Evolutionary conservation across 2,329 filamentous ascomycete genomes (phyloP).

Genomic region (Sclerotinia nivalis): DNA sequence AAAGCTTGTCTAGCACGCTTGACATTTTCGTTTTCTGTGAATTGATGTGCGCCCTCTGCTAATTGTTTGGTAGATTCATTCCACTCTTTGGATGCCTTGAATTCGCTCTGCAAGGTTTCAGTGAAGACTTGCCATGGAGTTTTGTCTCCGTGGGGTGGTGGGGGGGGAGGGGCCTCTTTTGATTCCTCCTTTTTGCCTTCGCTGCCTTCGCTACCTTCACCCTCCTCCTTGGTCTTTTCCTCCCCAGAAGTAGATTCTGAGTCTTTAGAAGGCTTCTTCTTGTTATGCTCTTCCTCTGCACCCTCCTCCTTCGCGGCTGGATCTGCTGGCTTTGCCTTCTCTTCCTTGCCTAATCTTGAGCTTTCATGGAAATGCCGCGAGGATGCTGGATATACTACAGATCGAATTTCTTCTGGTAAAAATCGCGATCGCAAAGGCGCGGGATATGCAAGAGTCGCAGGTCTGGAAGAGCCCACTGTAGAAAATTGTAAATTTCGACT

Average conservation of each 20-base stretch:
- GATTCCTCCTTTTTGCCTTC: constrained; percentile 42
- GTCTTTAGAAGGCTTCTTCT: constrained; percentile 31
- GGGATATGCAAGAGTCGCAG: constrained; percentile 45
- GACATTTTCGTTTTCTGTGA: constrained; percentile 89
- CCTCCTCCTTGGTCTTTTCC: constrained; percentile 36
- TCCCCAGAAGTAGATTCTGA: constrained; percentile 31
- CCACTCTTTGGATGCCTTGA: constrained; percentile 98
- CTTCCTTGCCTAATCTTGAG: constrained; percentile 35
- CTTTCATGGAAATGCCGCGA: constrained; percentile 35
- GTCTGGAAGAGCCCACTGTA: constrained; percentile 39
- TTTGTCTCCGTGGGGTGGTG: constrained; percentile 97
- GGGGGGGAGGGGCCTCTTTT: constrained; percentile 66
- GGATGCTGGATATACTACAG: constrained; percentile 19
- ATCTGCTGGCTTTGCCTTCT: constrained; percentile 30
- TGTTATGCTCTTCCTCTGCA: constrained; percentile 25
- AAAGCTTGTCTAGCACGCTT: constrained; percentile 84
- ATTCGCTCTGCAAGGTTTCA: constrained; percentile 91
- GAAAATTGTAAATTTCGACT: constrained; percentile 35
- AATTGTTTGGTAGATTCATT: constrained; percentile 97
- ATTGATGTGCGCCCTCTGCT: constrained; percentile 83
- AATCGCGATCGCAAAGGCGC: constrained; percentile 44
- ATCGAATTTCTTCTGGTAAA: constrained; percentile 41
- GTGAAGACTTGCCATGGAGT: constrained; percentile 98
- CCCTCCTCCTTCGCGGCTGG: constrained; percentile 24
- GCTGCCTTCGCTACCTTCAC: constrained; percentile 37